Evolutionary conservation across 1,284 basidiomycete genomes (phyloP).

Genomic region (Somion occarium): DNA sequence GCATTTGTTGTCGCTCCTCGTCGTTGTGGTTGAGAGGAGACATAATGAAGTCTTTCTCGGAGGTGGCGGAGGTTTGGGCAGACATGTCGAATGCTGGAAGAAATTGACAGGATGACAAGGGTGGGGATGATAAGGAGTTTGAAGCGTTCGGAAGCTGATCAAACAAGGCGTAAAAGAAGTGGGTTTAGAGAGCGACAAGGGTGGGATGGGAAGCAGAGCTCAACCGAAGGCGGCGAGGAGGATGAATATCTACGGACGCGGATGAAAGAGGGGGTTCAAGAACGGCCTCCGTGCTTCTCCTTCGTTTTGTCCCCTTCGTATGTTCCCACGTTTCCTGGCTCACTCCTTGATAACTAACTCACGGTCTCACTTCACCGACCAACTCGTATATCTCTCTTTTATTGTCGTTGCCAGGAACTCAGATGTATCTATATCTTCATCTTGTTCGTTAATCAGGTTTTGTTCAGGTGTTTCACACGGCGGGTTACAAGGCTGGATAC

Average conservation of each 20-base stretch:
- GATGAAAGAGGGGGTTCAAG: constrained; percentile 6
- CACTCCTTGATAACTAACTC: neutral
- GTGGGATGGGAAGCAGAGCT: constrained; percentile 12
- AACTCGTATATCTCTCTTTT: neutral
- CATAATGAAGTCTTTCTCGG: constrained; percentile 19
- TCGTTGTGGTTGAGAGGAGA: constrained; percentile 8
- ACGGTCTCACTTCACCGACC: neutral
- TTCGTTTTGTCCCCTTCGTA: neutral
- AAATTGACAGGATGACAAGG: neutral
- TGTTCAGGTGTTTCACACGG: too few relatives aligned
- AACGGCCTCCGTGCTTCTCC: neutral
- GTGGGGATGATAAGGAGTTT: constrained; percentile 2
- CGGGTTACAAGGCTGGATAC: too few relatives aligned
- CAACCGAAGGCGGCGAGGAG: neutral
- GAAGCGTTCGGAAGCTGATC: neutral
- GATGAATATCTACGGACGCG: constrained; percentile 7
- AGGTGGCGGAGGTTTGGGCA: constrained; percentile 6
- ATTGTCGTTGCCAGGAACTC: too few relatives aligned
- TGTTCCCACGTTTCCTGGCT: neutral
- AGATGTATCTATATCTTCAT: too few relatives aligned
- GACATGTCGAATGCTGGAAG: neutral
- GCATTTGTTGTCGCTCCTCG: constrained; percentile 23
- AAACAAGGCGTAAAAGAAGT: constrained; percentile 2
- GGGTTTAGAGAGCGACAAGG: constrained; percentile 19
- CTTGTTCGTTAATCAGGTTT: too few relatives aligned